These are phyloP conservation scores for Sordariomycetes sp. DNA, from an alignment of 2,329 filamentous ascomycete species.

Conservation along the genomic window DNA sequence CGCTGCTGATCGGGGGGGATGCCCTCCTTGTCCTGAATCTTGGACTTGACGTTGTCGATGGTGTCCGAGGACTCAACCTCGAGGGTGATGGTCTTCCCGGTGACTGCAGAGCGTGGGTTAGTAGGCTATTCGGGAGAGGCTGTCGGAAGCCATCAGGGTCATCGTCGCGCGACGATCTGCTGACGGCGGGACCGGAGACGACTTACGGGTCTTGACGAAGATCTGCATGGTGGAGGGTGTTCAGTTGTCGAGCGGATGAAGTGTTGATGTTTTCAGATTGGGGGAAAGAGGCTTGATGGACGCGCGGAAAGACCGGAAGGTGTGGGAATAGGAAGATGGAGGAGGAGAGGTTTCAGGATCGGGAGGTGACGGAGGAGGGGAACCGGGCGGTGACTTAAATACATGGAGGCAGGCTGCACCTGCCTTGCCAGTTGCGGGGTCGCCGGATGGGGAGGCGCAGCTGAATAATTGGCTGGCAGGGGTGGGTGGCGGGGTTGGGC, in stretches of 20 bases:
- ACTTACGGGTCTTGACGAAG: slow-evolving; percentile 92
- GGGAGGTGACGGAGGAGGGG: slow-evolving; percentile 9
- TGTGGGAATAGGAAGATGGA: slow-evolving; percentile 9
- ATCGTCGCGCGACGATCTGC: background rate
- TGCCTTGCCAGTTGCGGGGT: slow-evolving; percentile 4
- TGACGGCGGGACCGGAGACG: slow-evolving; percentile 5
- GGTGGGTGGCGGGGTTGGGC: background rate
- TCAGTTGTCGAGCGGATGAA: slow-evolving; percentile 8
- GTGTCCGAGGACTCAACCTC: slow-evolving; percentile 99
- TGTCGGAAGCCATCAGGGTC: slow-evolving; percentile 20
- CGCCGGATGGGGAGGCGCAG: slow-evolving; percentile 1
- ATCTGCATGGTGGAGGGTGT: slow-evolving; percentile 69
- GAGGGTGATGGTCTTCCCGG: slow-evolving; percentile 61
- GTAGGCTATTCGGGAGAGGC: slow-evolving; percentile 30
- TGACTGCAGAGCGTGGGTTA: slow-evolving; percentile 36
- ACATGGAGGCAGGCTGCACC: slow-evolving; percentile 10
- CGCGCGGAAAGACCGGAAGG: slow-evolving; percentile 2
- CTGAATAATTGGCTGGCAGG: slow-evolving; percentile 3
- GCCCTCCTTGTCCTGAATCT: slow-evolving; percentile 99
- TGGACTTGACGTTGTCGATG: slow-evolving; percentile 99
- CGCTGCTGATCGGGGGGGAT: slow-evolving; percentile 98
- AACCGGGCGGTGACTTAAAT: slow-evolving; percentile 11
- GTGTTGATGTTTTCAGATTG: background rate
- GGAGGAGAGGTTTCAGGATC: slow-evolving; percentile 20
- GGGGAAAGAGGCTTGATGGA: slow-evolving; percentile 8